Base-by-base conservation (phyloP, 2,329 filamentous ascomycete species). In the Monilinia fructigena region DNA sequence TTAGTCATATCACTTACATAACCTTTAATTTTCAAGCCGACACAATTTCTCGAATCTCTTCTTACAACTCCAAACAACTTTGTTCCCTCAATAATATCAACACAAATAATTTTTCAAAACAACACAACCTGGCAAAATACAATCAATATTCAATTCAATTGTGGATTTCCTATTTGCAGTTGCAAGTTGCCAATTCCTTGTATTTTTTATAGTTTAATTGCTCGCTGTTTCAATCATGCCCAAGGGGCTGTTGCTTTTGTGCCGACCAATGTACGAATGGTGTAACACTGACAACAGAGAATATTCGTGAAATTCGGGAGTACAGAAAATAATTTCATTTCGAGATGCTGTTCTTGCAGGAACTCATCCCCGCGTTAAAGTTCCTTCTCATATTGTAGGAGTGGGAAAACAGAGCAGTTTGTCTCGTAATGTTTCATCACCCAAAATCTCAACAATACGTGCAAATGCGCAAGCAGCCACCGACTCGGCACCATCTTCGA, bases 261-360 rank as follows among this genome's bases (percentile, higher is more conserved):
- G 67, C 68, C 68, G 26, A 53, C 69, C 20, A 74, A 74, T 71
- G 74, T 67, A 55, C 69, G 28, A 74, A 74, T 72, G 74, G 72
- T 67, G 66, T 68, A 72, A 70, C 73, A 71, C 70, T 79, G 72
- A 76, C 80, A 65, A 76, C 82, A 69, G 81, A 82, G 68, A 82
- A 86, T 71, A 76, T 82, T 67, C 80, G 83, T 74, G 86, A 89
- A 75, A 79, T 89, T 60, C 78, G 82, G 73, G 86, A 93, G 78
- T 95, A 92, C 81, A 89, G 75, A 92, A 89, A 79, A 90, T 98
- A 74, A 77, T 96, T 75, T 86, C 83, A 72, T 88, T 98, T 78
- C 89, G 88, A 78, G 90, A 97, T 81, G 83, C 88, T 72, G 85
- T 98, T 73, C 82, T 95, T 76, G 86, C 91, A 77, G 93, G 93